Percentiles rank a stretch among this genome's conserved stretches.
Conservation (phyloP, 768 basidiomycete species). For the Ramaria rubella region DNA sequence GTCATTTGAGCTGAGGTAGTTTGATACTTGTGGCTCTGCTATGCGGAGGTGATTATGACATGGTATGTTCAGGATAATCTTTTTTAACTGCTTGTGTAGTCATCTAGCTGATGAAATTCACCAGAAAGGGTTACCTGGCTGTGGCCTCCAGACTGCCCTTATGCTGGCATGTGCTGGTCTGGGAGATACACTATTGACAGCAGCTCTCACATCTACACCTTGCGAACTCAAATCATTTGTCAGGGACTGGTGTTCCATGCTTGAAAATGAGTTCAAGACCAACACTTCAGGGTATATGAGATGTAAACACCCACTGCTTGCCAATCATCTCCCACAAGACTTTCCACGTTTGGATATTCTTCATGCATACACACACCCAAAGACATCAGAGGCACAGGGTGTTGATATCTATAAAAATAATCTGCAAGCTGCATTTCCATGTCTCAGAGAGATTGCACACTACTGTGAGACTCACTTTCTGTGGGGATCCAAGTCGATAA, state of each 20-base stretch:
- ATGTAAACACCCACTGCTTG: not conserved
- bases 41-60: conserved; percentile 83
- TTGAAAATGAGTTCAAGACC: not conserved
- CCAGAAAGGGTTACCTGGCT: conserved; percentile 47
- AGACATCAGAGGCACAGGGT: too few species aligned
- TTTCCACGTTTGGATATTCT: too few species aligned
- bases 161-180: conserved; percentile 64
- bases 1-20: conserved; percentile 52
- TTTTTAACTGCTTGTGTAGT: conserved; percentile 9
- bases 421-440: too few species aligned
- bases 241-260: not conserved
- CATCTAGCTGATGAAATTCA: not conserved
- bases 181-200: not conserved
- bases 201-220: not conserved
- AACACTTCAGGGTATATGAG: not conserved
- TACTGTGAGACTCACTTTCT: too few species aligned
- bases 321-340: not conserved
- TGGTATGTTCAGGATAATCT: conserved; percentile 19
- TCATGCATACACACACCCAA: too few species aligned
- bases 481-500: too few species aligned
- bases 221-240: not conserved
- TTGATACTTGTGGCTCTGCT: conserved; percentile 78
- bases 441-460: too few species aligned
- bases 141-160: conserved; percentile 66
- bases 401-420: too few species aligned